A percentile compares a stretch with the other conserved stretches of the same genome.
These are phyloP conservation scores for Lactifluus pinguis DNA, from an alignment of 768 basidiomycete species.

Conservation along the genomic window DNA sequence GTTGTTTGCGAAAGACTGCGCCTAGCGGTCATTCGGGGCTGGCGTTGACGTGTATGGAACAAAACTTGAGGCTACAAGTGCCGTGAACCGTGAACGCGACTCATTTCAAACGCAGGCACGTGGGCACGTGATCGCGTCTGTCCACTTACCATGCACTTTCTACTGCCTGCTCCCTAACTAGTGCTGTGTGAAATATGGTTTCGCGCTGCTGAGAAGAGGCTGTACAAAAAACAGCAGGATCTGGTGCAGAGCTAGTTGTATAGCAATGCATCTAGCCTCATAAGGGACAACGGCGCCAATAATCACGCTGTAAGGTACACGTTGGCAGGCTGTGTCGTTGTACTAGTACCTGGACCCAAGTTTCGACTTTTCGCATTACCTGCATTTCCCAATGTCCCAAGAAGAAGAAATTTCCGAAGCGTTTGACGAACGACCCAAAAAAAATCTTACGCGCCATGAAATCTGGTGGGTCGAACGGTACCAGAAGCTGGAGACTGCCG, in stretches of 20 bases:
- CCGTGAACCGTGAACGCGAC: neutral
- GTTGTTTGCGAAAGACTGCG: neutral
- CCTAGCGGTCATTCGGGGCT: neutral
- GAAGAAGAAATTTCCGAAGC: neutral
- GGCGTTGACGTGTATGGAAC: neutral
- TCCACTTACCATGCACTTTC: too few relatives aligned
- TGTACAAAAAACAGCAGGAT: too few relatives aligned
- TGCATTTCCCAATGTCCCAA: neutral
- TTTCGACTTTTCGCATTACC: neutral
- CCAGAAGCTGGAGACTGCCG: neutral
- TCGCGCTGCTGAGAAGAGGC: too few relatives aligned
- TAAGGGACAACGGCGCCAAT: too few relatives aligned
- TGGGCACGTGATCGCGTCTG: too few relatives aligned
- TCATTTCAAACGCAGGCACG: too few relatives aligned
- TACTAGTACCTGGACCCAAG: neutral
- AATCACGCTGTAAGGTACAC: neutral
- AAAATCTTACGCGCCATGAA: neutral
- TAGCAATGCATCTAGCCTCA: too few relatives aligned
- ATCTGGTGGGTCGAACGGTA: constrained; percentile 1
- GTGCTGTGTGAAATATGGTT: too few relatives aligned
- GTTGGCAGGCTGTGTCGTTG: neutral
- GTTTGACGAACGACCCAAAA: neutral
- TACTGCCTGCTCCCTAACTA: too few relatives aligned
- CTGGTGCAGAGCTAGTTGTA: too few relatives aligned
- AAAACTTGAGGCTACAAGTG: neutral